Evolutionary conservation across 2,329 filamentous ascomycete species (phyloP), one percentile per base, ranked within the genome.

Genomic region (Colletotrichum phormii): DNA sequence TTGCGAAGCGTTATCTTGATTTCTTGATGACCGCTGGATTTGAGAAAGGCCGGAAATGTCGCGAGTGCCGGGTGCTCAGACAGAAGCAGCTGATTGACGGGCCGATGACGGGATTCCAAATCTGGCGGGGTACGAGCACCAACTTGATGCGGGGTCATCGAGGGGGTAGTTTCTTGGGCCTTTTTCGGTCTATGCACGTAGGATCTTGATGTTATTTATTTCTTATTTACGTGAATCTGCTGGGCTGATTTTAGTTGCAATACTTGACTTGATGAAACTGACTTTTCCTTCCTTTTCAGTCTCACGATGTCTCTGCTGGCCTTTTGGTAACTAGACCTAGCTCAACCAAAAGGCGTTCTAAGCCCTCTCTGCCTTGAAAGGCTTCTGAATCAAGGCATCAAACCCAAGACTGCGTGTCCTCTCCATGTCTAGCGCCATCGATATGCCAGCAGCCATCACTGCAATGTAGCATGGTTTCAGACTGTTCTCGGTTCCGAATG

Each of bases 401-500:
- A 49, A 49, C 9, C 42, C 42, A 49, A 49, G 42, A 8, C 42
- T 22, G 18, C 42, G 42, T n/a, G 42, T 49, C 9, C 42, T 49
- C 9, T 49, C 15, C 35, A 58, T n/a, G 24, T 29, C 62, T 31
- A 3, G 5, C n/a, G 22, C 13, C 13, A 13, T 22, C 5, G 51
- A 18, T 8, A 18, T 6, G 22, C 15, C 15, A 9, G 22, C 55
- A 42, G 33, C 24, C 58, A 46, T 37, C 26, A 37, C 42, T 11
- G 86, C 84, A 31, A 87, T 82, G 0, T 80, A 80, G 1, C 82
- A 82, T 2, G 82, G 82, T 2, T 78, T 70, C 1, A 83, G 75
- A 0, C 78, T 78, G n/a, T 80, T 76, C 1, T 84, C 79, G 11
- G 80, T 79, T 74, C 86, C 85, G 33, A 84, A 80, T 1, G 79